phyloP scores from a whole-genome alignment of 2,329 filamentous ascomycete genomes.

The Capronia epimyces region DNA sequence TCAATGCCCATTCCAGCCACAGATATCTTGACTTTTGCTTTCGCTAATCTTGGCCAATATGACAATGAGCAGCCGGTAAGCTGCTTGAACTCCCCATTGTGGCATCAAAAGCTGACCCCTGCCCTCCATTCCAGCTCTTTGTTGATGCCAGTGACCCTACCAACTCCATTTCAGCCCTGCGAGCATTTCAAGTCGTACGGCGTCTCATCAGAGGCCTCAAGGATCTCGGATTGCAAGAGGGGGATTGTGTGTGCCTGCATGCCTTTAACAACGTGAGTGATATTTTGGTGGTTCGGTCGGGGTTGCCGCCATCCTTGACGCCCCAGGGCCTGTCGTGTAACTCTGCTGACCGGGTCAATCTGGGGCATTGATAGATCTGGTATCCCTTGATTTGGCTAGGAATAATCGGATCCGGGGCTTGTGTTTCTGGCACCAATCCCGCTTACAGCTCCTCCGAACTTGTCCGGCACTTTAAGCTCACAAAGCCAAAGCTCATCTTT shows the following conservation, averaged over 20 bases:
- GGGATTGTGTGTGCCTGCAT: slow-evolving; percentile 43
- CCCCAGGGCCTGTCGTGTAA: slow-evolving; percentile 19
- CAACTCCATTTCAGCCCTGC: slow-evolving; percentile 35
- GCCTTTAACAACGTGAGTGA: slow-evolving; percentile 39
- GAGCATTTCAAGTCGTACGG: slow-evolving; percentile 35
- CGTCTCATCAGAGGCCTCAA: slow-evolving; percentile 40
- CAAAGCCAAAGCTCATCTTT: slow-evolving; percentile 45
- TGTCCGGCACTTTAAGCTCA: slow-evolving; percentile 42
- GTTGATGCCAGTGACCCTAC: slow-evolving; percentile 41
- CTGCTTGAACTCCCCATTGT: slow-evolving; percentile 8
- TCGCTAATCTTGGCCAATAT: slow-evolving; percentile 35
- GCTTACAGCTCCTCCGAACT: slow-evolving; percentile 45
- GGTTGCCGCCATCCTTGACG: slow-evolving; percentile 2
- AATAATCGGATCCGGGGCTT: slow-evolving; percentile 45
- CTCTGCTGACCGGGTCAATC: slow-evolving; percentile 13
- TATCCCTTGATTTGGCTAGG: slow-evolving; percentile 39
- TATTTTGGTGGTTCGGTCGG: slow-evolving; percentile 9
- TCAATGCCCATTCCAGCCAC: slow-evolving; percentile 10
- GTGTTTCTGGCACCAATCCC: slow-evolving; percentile 50
- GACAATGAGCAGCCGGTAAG: slow-evolving; percentile 34
- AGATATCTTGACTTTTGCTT: slow-evolving; percentile 42
- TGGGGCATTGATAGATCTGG: slow-evolving; percentile 31
- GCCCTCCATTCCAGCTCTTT: slow-evolving; percentile 32
- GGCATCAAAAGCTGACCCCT: slow-evolving; percentile 1
- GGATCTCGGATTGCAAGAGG: slow-evolving; percentile 35